Percentiles rank a stretch among this genome's conserved stretches.
Conservation (phyloP, 768 basidiomycete species). For the Gloeostereum incarnatum region DNA sequence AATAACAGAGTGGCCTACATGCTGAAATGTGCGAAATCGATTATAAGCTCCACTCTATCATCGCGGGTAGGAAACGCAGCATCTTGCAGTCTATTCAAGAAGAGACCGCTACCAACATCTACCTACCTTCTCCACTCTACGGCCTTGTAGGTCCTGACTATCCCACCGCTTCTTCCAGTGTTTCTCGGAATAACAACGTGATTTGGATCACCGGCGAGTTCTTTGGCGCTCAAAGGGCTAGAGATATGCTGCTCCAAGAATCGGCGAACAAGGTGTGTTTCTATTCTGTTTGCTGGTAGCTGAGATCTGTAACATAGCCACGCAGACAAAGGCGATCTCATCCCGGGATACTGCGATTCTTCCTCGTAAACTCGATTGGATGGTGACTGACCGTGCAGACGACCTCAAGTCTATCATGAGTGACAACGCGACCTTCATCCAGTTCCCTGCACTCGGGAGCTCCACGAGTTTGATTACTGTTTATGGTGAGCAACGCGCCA, state of each 20-base stretch:
- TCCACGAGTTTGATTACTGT: conserved; percentile 90
- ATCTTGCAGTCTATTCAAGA: conserved; percentile 90
- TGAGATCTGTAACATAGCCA: background rate
- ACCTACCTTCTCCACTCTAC: conserved; percentile 85
- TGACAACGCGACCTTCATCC: conserved; percentile 94
- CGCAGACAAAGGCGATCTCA: conserved; percentile 78
- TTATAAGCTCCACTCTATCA: conserved; percentile 85
- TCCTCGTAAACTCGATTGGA: conserved; percentile 97
- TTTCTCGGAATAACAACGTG: conserved; percentile 55
- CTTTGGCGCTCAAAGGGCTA: conserved; percentile 88
- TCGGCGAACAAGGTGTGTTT: conserved; percentile 69
- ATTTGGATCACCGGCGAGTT: conserved; percentile 99
- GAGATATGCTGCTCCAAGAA: conserved; percentile 90
- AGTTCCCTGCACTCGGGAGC: conserved; percentile 87
- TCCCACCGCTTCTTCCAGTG: conserved; percentile 28
- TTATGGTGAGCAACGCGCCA: conserved; percentile 88
- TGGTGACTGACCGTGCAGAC: conserved; percentile 93
- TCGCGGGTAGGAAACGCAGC: conserved; percentile 82
- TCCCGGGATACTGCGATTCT: conserved; percentile 91
- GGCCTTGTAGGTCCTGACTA: conserved; percentile 72
- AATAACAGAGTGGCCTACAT: conserved; percentile 74
- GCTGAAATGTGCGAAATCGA: conserved; percentile 91
- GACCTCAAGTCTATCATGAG: conserved; percentile 90
- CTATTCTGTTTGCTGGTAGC: conserved; percentile 1
- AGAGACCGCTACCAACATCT: conserved; percentile 96